These are phyloP conservation scores for Boletus speciosus DNA, from an alignment of 768 basidiomycete species.

Conservation along the genomic window DNA sequence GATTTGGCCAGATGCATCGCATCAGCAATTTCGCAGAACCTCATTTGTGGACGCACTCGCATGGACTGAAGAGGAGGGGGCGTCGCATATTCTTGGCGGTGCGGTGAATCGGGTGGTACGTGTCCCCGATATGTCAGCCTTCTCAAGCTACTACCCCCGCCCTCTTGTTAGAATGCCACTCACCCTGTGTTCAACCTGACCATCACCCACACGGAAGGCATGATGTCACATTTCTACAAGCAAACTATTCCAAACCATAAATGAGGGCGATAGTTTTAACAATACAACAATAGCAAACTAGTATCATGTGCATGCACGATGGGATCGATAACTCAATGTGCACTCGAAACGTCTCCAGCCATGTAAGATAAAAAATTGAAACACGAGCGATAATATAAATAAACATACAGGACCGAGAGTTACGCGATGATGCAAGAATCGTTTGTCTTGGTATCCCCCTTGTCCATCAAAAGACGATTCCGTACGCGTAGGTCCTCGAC, in stretches of 20 bases:
- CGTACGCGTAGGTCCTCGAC: slow-evolving; percentile 50
- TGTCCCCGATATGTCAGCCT: background rate
- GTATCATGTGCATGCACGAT: slow-evolving; percentile 10
- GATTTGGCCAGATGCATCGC: slow-evolving; percentile 20
- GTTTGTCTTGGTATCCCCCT: slow-evolving; percentile 12
- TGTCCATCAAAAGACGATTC: slow-evolving; percentile 42
- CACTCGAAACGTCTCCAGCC: background rate
- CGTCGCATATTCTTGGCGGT: slow-evolving; percentile 54
- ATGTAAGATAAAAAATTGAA: background rate
- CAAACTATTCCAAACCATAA: slow-evolving; percentile 46
- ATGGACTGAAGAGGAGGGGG: slow-evolving; percentile 69
- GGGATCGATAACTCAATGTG: background rate
- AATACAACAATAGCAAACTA: background rate
- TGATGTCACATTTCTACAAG: slow-evolving; percentile 73
- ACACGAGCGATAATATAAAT: background rate
- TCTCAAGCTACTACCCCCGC: background rate
- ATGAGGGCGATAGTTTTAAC: background rate
- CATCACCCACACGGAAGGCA: slow-evolving; percentile 57
- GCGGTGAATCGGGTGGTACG: slow-evolving; percentile 61
- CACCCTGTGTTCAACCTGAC: slow-evolving; percentile 79
- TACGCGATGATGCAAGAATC: slow-evolving; percentile 33
- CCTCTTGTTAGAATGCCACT: slow-evolving; percentile 61
- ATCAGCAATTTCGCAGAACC: slow-evolving; percentile 35
- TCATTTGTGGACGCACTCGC: slow-evolving; percentile 55
- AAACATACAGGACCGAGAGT: background rate